Conservation (phyloP, 306 rosid genomes). For the Luffa acutangula region DNA sequence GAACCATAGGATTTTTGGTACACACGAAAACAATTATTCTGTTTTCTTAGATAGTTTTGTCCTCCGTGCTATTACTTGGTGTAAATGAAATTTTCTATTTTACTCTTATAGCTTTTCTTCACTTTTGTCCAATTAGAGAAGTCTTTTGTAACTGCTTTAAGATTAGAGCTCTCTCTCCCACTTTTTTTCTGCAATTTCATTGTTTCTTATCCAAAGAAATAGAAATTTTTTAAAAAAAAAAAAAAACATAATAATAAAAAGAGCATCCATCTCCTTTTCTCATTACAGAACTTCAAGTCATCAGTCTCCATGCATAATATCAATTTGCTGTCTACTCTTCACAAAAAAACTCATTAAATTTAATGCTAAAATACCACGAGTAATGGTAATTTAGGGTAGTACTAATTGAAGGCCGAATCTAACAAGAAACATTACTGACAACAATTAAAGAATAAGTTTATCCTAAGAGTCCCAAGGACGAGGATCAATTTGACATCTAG, state of each 20-base stretch:
- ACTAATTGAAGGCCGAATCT: background rate
- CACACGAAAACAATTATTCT: too few species aligned
- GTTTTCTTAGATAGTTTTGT: too few species aligned
- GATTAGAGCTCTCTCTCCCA: too few species aligned
- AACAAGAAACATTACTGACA: background rate
- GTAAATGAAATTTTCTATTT: too few species aligned
- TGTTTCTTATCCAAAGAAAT: too few species aligned
- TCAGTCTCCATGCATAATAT: background rate
- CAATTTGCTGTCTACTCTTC: background rate
- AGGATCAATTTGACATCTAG: background rate
- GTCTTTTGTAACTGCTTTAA: too few species aligned
- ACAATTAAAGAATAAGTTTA: background rate
- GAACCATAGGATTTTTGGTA: too few species aligned
- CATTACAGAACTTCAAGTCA: background rate
- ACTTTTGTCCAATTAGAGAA: too few species aligned
- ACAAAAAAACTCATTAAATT: background rate
- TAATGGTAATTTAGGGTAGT: background rate
- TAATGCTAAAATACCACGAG: background rate
- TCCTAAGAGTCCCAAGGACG: background rate
- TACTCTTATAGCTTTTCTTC: too few species aligned
- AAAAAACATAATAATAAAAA: background rate
- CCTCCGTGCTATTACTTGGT: too few species aligned
- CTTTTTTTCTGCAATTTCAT: too few species aligned
- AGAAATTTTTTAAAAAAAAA: too few species aligned
- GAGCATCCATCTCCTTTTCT: background rate